These are phyloP conservation scores for Trypanosoma mega DNA, from an alignment of 208 protist species.

Conservation along the genomic window DNA sequence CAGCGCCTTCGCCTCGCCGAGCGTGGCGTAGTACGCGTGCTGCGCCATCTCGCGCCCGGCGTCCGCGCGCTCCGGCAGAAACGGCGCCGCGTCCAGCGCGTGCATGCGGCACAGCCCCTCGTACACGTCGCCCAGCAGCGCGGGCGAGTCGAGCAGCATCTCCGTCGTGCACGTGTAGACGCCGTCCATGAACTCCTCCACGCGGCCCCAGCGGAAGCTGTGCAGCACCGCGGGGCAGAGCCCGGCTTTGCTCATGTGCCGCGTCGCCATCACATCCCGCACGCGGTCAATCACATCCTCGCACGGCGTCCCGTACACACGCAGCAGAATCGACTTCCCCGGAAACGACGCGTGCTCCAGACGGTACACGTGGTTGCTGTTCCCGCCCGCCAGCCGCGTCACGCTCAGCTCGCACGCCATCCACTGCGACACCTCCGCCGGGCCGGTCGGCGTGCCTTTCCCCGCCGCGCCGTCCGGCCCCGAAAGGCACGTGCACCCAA, in stretches of 20 bases:
- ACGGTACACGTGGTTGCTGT: conserved; percentile 88
- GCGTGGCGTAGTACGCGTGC: conserved; percentile 38
- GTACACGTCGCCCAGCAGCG: conserved; percentile 64
- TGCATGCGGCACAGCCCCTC: conserved; percentile 56
- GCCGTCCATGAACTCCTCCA: conserved; percentile 83
- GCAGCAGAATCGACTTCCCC: conserved; percentile 57
- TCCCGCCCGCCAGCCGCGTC: conserved; percentile 74
- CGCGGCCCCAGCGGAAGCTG: conserved; percentile 79
- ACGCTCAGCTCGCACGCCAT: conserved; percentile 66
- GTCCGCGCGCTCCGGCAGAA: conserved; percentile 67
- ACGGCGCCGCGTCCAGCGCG: conserved; percentile 39
- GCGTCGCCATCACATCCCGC: conserved; percentile 70
- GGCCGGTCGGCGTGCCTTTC: conserved; percentile 6
- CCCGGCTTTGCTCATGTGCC: conserved; percentile 66
- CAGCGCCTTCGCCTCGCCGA: conserved; percentile 53
- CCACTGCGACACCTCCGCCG: conserved; percentile 50
- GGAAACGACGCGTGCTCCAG: conserved; percentile 58
- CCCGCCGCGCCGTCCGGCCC: not conserved
- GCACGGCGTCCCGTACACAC: conserved; percentile 66
- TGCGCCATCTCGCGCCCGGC: conserved; percentile 26
- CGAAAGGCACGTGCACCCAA: conserved; percentile 24
- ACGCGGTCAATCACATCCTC: conserved; percentile 79
- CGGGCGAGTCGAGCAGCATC: conserved; percentile 58
- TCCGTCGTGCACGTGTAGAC: conserved; percentile 74
- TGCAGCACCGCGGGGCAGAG: conserved; percentile 75